Percentiles rank a stretch among this genome's conserved stretches.
These are phyloP conservation scores for Rhodosporidiobolus odoratus DNA, from an alignment of 768 basidiomycete genomes.

Conservation along the genomic window DNA sequence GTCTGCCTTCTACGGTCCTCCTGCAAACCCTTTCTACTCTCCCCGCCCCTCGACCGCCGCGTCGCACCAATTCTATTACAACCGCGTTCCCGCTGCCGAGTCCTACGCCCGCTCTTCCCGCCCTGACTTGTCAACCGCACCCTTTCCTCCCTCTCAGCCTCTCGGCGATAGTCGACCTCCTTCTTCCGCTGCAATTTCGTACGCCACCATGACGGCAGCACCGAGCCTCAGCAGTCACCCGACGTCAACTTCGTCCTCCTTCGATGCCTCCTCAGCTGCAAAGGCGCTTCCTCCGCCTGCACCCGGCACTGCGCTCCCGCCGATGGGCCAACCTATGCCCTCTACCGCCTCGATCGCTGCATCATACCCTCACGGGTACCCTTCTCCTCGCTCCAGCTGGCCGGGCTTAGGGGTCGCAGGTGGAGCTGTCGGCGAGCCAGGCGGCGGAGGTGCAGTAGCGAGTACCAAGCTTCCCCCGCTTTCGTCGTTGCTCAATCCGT, in stretches of 20 bases:
- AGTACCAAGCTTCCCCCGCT: conserved; percentile 16
- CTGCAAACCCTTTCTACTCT: background rate
- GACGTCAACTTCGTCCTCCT: background rate
- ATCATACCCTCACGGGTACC: background rate
- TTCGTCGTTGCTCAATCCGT: conserved; percentile 20
- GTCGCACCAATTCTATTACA: conserved; percentile 19
- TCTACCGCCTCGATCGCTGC: background rate
- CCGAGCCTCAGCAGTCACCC: background rate
- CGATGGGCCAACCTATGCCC: background rate
- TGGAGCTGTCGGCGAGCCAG: no score
- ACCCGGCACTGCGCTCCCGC: background rate
- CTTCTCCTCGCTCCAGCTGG: conserved; percentile 1
- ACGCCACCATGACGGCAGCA: no score
- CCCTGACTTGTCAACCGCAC: background rate
- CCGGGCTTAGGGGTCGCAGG: no score
- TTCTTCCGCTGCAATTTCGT: background rate
- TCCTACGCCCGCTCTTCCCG: conserved; percentile 25
- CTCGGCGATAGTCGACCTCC: background rate
- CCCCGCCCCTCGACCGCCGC: conserved; percentile 1
- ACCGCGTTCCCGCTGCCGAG: conserved; percentile 23
- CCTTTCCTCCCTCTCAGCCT: background rate
- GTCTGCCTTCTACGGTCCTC: background rate
- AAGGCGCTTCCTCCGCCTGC: background rate
- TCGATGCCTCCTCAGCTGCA: background rate
- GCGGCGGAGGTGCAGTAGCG: background rate